Evolutionary conservation across 2,329 filamentous ascomycete species (phyloP).

Genomic region (Arthrobotrys pseudoclavata): DNA sequence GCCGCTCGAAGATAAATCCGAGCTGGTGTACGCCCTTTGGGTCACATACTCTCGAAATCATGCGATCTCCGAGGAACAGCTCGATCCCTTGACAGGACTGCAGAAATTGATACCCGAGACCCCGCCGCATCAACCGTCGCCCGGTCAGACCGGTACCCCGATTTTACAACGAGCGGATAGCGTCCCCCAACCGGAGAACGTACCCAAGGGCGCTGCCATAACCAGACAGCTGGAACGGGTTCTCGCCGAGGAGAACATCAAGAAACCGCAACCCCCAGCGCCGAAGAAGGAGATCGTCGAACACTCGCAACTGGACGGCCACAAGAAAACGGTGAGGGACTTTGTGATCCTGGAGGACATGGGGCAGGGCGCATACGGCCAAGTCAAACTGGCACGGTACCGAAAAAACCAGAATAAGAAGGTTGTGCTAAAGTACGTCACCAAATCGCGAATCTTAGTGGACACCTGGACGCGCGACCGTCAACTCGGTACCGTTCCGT

Average conservation of each 20-base stretch:
- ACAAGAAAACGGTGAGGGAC: slow-evolving; percentile 87
- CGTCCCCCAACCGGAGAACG: slow-evolving; percentile 22
- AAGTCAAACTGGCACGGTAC: slow-evolving; percentile 93
- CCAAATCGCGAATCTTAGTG: slow-evolving; percentile 94
- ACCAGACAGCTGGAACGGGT: slow-evolving; percentile 49
- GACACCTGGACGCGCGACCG: slow-evolving; percentile 98
- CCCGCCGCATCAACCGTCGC: slow-evolving; percentile 82
- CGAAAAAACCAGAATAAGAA: slow-evolving; percentile 82
- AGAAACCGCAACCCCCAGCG: slow-evolving; percentile 72
- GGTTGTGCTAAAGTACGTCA: slow-evolving; percentile 97
- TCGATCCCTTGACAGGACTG: slow-evolving; percentile 75
- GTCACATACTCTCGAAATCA: slow-evolving; percentile 97
- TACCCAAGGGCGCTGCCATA: slow-evolving; percentile 47
- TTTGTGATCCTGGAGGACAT: slow-evolving; percentile 96
- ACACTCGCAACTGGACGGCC: slow-evolving; percentile 49
- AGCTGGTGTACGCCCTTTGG: slow-evolving; percentile 95
- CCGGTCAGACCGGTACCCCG: slow-evolving; percentile 76
- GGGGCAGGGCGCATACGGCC: slow-evolving; percentile 97
- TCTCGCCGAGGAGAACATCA: slow-evolving; percentile 66
- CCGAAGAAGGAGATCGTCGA: slow-evolving; percentile 66
- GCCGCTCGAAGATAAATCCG: slow-evolving; percentile 72
- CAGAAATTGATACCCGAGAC: slow-evolving; percentile 71
- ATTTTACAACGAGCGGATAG: slow-evolving; percentile 67
- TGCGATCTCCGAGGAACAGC: slow-evolving; percentile 74
- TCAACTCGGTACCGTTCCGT: slow-evolving; percentile 89